Conservation (phyloP, 306 rosid species). For the Quercus cerris region DNA sequence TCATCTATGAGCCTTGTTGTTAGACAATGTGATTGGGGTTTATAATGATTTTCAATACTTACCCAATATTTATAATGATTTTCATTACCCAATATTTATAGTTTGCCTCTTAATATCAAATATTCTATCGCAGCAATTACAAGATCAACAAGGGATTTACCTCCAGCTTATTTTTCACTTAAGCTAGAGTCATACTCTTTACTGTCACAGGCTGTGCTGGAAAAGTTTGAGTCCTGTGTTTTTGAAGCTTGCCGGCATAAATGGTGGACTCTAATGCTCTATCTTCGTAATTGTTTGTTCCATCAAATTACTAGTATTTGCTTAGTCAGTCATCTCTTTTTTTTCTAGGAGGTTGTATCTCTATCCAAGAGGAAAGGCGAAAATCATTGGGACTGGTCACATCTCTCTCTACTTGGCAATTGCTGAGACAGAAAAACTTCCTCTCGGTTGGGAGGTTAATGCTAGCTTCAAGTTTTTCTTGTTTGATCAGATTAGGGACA, state of each 20-base stretch:
- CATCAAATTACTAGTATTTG: neutral
- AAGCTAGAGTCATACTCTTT: neutral
- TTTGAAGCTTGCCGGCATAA: conserved; percentile 13
- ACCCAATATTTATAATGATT: no score
- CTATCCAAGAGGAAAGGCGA: conserved; percentile 10
- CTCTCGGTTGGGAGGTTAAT: conserved; percentile 8
- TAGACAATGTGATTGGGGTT: no score
- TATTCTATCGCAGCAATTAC: neutral
- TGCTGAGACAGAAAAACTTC: neutral
- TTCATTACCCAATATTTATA: no score
- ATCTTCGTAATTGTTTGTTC: no score
- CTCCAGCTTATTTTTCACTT: neutral
- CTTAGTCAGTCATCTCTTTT: neutral
- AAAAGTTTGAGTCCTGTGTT: neutral
- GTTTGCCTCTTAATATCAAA: no score
- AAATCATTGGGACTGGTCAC: neutral
- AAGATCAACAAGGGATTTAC: neutral
- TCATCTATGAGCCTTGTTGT: no score
- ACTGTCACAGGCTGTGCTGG: neutral
- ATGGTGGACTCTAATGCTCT: neutral
- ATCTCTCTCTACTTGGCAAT: conserved; percentile 7
- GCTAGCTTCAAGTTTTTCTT: conserved; percentile 2
- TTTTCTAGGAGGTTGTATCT: conserved; percentile 8
- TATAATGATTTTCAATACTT: no score
- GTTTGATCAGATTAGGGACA: conserved; percentile 2